These are phyloP conservation scores for Solanum chiquidenum DNA, from an alignment of 257 asterid species.

Conservation along the genomic window DNA sequence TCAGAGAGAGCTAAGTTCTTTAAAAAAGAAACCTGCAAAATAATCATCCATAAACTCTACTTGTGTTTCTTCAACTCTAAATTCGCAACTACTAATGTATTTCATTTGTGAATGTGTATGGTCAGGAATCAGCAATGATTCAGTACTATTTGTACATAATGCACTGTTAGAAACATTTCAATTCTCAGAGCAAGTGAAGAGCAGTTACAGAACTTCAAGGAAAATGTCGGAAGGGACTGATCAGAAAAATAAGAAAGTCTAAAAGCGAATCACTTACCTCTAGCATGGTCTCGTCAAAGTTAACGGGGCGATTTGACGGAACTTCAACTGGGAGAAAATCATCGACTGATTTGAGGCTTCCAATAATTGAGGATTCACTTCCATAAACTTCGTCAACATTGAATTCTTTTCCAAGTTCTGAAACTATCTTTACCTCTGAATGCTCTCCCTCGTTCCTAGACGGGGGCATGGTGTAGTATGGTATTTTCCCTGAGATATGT, in stretches of 20 bases:
- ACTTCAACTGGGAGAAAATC: conserved; percentile 76
- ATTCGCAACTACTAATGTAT: not conserved
- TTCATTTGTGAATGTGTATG: not conserved
- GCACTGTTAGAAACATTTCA: not conserved
- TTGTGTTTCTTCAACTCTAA: not conserved
- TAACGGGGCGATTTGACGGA: conserved; percentile 54
- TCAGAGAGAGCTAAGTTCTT: not conserved
- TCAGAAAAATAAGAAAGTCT: not conserved
- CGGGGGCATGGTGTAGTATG: conserved; percentile 93
- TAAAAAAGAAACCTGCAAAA: not conserved
- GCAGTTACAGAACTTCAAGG: not conserved
- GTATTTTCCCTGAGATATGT: conserved; percentile 71
- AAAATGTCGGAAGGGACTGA: not conserved
- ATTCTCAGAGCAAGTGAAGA: not conserved
- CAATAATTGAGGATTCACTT: conserved; percentile 74
- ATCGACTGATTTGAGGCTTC: conserved; percentile 80
- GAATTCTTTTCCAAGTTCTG: conserved; percentile 74
- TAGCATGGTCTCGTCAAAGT: conserved; percentile 48
- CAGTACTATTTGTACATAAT: not conserved
- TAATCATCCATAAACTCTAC: not conserved
- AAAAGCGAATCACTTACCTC: conserved; percentile 44
- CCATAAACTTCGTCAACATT: conserved; percentile 78
- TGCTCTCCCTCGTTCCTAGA: conserved; percentile 47
- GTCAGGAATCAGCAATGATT: not conserved
- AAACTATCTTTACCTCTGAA: conserved; percentile 63